These are phyloP conservation scores for Lasiodiplodia hormozganensis DNA, from an alignment of 2,329 filamentous ascomycete genomes.

Conservation along the genomic window DNA sequence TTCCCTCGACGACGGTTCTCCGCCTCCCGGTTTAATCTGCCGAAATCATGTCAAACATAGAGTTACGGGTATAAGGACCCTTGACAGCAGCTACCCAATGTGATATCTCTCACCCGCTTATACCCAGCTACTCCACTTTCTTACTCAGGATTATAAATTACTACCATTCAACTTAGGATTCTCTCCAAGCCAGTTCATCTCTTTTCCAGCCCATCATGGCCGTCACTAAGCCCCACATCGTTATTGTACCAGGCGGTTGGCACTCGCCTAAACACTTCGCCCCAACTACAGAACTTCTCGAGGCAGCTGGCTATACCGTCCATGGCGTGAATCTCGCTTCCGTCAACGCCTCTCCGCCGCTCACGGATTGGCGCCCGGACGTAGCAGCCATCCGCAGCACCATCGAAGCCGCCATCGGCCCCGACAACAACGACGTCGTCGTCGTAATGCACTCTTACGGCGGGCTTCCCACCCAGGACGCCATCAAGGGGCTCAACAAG, in stretches of 20 bases:
- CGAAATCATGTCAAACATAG: no score
- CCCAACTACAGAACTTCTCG: conserved; percentile 38
- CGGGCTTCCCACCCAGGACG: conserved; percentile 50
- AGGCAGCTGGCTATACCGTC: conserved; percentile 41
- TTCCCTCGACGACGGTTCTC: no score
- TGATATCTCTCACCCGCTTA: no score
- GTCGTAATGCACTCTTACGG: conserved; percentile 55
- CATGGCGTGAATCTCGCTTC: conserved; percentile 40
- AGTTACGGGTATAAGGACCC: no score
- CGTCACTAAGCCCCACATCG: conserved; percentile 42
- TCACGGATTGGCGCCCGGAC: conserved; percentile 43
- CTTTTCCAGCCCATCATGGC: neutral
- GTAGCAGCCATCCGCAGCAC: conserved; percentile 42
- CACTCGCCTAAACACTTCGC: conserved; percentile 43
- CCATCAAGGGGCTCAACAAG: conserved; percentile 23
- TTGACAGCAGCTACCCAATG: no score
- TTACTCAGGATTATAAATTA: no score
- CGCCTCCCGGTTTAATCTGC: no score
- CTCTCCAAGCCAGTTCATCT: neutral
- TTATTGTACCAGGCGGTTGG: conserved; percentile 48
- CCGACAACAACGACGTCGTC: conserved; percentile 48
- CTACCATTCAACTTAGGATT: no score
- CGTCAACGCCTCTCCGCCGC: conserved; percentile 36
- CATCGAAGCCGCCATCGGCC: conserved; percentile 42
- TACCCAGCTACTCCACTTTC: neutral